These are phyloP conservation scores for Cyphellophora europaea DNA, from an alignment of 2,329 filamentous ascomycete genomes.

Conservation along the genomic window DNA sequence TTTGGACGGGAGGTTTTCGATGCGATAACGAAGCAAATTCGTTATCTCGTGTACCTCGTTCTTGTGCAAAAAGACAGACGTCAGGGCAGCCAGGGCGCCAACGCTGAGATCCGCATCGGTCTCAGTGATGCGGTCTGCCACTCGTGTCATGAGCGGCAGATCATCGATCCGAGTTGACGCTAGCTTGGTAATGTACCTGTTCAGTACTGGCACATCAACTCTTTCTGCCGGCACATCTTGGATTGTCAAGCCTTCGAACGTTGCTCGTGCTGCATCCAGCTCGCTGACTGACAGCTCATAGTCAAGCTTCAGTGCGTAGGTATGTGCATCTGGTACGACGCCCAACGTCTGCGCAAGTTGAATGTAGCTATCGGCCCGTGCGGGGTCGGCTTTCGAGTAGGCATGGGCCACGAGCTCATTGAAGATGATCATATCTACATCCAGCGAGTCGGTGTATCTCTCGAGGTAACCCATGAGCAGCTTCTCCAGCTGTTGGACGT, in stretches of 20 bases:
- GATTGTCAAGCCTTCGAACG: slow-evolving; percentile 44
- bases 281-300: slow-evolving; percentile 67
- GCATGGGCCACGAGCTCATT: slow-evolving; percentile 68
- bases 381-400: slow-evolving; percentile 58
- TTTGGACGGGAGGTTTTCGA: slow-evolving; percentile 57
- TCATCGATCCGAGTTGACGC: slow-evolving; percentile 52
- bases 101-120: slow-evolving; percentile 61
- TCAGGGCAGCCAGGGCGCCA: slow-evolving; percentile 65
- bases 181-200: slow-evolving; percentile 62
- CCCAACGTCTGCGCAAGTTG: slow-evolving; percentile 55
- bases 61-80: slow-evolving; percentile 61
- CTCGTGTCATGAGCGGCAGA: slow-evolving; percentile 61
- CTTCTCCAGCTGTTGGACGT: slow-evolving; percentile 59
- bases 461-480: slow-evolving; percentile 63
- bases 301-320: slow-evolving; percentile 64
- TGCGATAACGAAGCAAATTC: slow-evolving; percentile 69
- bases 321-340: slow-evolving; percentile 58
- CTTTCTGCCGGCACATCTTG: slow-evolving; percentile 43
- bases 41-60: slow-evolving; percentile 72
- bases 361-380: slow-evolving; percentile 65
- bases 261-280: slow-evolving; percentile 49
- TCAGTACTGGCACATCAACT: slow-evolving; percentile 56
- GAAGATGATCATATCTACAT: slow-evolving; percentile 61
- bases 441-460: slow-evolving; percentile 33
- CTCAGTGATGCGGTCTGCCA: slow-evolving; percentile 64